A percentile compares a stretch with the other conserved stretches of the same genome.
phyloP scores from a whole-genome alignment of 2,329 filamentous ascomycete genomes.

The Cadophora gregata region DNA sequence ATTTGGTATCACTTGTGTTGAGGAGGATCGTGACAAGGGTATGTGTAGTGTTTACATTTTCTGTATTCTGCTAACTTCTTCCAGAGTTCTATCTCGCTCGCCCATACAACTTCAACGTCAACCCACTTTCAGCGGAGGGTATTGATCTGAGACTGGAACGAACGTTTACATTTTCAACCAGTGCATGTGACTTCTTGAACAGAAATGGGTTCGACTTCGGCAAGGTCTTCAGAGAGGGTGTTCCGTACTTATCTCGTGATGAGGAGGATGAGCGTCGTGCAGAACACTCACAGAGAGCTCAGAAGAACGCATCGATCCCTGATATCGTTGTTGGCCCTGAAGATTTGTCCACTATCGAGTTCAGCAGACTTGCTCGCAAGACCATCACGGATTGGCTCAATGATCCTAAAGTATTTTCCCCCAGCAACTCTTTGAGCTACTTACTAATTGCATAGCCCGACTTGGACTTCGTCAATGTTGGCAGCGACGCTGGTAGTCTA shows the following conservation, averaged over 20 bases:
- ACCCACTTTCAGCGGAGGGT: conserved; percentile 55
- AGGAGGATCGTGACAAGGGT: conserved; percentile 59
- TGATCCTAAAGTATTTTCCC: conserved; percentile 30
- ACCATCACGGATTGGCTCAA: conserved; percentile 39
- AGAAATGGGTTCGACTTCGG: conserved; percentile 64
- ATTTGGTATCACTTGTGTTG: conserved; percentile 69
- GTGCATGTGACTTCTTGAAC: conserved; percentile 65
- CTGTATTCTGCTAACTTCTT: conserved; percentile 20
- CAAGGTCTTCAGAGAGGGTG: conserved; percentile 59
- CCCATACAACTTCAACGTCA: conserved; percentile 70
- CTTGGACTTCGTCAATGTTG: conserved; percentile 53
- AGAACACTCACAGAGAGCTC: conserved; percentile 41
- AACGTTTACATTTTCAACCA: conserved; percentile 53
- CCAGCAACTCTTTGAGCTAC: not conserved
- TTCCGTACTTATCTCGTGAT: conserved; percentile 65
- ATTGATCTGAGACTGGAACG: conserved; percentile 62
- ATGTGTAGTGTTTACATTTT: conserved; percentile 30
- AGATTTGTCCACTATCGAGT: conserved; percentile 36
- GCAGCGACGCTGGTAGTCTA: conserved; percentile 48
- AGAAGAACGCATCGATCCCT: conserved; percentile 37
- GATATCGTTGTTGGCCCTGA: conserved; percentile 36
- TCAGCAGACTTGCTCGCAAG: conserved; percentile 36
- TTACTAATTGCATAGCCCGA: conserved; percentile 30
- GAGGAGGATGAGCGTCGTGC: conserved; percentile 57
- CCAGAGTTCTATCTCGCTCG: conserved; percentile 60